These are phyloP conservation scores for Acorus gramineus DNA, from an alignment of 106 monocot species.

Conservation along the genomic window DNA sequence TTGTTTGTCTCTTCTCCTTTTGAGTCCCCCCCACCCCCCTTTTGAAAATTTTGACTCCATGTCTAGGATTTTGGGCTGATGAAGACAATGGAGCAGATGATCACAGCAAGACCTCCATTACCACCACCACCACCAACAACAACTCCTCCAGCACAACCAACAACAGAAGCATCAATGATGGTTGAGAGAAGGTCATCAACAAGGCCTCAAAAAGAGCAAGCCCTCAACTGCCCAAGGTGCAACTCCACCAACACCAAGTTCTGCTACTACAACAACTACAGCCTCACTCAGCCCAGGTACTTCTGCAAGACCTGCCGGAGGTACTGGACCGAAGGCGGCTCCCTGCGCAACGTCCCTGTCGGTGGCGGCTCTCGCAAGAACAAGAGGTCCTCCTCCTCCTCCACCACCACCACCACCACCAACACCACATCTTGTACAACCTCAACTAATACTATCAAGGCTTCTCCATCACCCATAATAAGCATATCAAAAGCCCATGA, in stretches of 20 bases:
- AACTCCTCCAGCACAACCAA: conserved; percentile 1
- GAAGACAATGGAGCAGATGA: conserved; percentile 45
- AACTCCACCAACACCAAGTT: conserved; percentile 71
- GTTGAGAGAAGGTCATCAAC: conserved; percentile 28
- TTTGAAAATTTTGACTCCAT: background rate
- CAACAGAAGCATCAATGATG: conserved; percentile 8
- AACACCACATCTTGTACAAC: background rate
- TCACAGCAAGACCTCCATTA: background rate
- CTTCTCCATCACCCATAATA: conserved; percentile 11
- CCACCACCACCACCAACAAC: background rate
- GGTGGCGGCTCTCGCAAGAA: conserved; percentile 71
- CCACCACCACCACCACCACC: conserved; percentile 8
- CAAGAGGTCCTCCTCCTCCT: conserved; percentile 32
- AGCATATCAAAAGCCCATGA: conserved; percentile 31
- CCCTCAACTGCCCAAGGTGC: conserved; percentile 60
- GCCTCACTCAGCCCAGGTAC: conserved; percentile 76
- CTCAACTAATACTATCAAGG: background rate
- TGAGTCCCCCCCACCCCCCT: too few species aligned
- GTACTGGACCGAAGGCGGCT: conserved; percentile 75
- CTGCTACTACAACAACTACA: conserved; percentile 86
- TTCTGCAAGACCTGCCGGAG: conserved; percentile 73
- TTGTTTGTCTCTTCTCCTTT: too few species aligned
- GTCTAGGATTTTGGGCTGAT: conserved; percentile 39
- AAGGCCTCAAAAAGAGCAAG: conserved; percentile 45
- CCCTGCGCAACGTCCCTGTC: conserved; percentile 62